A percentile compares a stretch with the other conserved stretches of the same genome.
phyloP scores from a whole-genome alignment of 805 yeast genomes.

The Candida sakaeoensis region DNA sequence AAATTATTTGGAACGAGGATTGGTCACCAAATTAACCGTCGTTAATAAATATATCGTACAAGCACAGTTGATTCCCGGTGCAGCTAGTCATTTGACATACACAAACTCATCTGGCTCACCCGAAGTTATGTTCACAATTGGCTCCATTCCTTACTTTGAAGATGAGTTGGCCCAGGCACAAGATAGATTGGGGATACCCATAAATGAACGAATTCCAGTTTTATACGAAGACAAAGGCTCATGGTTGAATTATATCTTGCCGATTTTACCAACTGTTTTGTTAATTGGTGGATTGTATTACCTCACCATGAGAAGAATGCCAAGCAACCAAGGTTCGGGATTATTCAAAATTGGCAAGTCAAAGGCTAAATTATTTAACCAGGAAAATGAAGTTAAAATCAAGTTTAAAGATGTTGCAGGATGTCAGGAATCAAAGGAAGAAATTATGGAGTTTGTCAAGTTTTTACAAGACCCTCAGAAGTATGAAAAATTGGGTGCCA shows the following conservation, averaged over 20 bases:
- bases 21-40: conserved; percentile 70
- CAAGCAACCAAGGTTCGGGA: conserved; percentile 36
- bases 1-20: conserved; percentile 72
- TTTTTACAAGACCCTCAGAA: conserved; percentile 81
- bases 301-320: conserved; percentile 52
- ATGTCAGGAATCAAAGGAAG: conserved; percentile 90
- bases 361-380: conserved; percentile 76
- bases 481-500: conserved; percentile 86
- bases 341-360: conserved; percentile 75
- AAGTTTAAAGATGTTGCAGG: conserved; percentile 92
- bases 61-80: conserved; percentile 53
- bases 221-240: conserved; percentile 68
- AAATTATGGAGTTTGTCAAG: conserved; percentile 91
- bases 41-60: conserved; percentile 70
- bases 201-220: conserved; percentile 73
- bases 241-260: conserved; percentile 57
- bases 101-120: conserved; percentile 35
- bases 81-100: conserved; percentile 40
- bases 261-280: conserved; percentile 76
- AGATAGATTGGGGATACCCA: conserved; percentile 62
- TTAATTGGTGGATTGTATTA: conserved; percentile 77
- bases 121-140: conserved; percentile 74
- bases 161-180: conserved; percentile 74
- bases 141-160: conserved; percentile 82
- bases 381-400: conserved; percentile 76